These are phyloP conservation scores for Pythium angustatum DNA, from an alignment of 352 stramenopile genomes.

Conservation along the genomic window DNA sequence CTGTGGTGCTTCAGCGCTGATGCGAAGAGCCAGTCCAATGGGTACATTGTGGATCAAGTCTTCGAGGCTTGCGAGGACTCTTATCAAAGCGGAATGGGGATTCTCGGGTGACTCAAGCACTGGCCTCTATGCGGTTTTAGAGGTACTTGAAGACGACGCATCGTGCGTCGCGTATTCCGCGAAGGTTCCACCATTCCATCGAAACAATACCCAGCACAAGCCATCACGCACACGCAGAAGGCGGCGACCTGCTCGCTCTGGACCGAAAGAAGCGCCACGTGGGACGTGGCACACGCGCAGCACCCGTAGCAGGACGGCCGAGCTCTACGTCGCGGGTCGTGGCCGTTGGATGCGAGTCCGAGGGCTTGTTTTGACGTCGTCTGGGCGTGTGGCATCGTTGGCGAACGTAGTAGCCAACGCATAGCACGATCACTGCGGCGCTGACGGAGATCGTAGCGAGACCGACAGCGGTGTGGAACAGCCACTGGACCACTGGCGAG, in stretches of 20 bases:
- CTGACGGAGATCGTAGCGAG: conserved; percentile 11
- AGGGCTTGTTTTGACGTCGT: not conserved
- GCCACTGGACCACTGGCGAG: conserved; percentile 12
- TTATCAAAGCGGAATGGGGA: not conserved
- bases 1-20: no score
- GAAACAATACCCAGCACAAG: conserved; percentile 4
- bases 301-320: not conserved
- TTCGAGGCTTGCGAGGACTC: not conserved
- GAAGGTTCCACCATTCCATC: conserved; percentile 2
- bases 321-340: not conserved
- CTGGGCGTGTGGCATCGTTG: not conserved
- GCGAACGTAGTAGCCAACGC: not conserved
- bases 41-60: not conserved
- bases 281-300: not conserved
- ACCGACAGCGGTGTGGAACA: conserved; percentile 1
- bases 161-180: not conserved
- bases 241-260: not conserved
- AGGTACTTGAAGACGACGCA: not conserved
- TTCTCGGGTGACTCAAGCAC: not conserved
- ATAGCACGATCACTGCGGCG: not conserved
- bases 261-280: not conserved
- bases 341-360: not conserved
- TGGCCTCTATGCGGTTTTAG: not conserved
- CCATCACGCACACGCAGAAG: not conserved
- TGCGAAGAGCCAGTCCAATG: no score